Evolutionary conservation across 1,284 basidiomycete genomes (phyloP), one percentile per base, ranked within the genome.

Genomic region (Apiotrichum laibachii): DNA sequence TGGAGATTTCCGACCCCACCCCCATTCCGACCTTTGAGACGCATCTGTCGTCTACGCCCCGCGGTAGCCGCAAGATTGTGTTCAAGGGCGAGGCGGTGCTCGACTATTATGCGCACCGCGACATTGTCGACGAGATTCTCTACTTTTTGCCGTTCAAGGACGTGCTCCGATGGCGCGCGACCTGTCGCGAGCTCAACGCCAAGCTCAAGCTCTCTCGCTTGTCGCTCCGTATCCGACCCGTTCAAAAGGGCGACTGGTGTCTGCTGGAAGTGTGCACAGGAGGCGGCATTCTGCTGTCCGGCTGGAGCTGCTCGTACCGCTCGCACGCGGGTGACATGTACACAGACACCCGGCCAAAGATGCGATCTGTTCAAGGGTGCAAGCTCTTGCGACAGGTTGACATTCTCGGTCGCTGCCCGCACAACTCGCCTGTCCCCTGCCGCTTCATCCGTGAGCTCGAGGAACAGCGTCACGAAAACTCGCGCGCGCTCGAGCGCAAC

Each of bases 101-200:
- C 35, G 49, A 50, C 21, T 50, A 50, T 19, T 37, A 37, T 13
- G 19, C 34, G 15, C 18, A 39, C 49, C 49, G 35, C n/a, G n/a
- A 22, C 12, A 37, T 50, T 11, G 37, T 50, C 35, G 49, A 50
- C 34, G 49, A 50, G 21, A 39, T 50, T 18, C 49, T 50, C 49
- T 50, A 50, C 49, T 26, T 39, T 19, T 35, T 50, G 16, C 49
- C 35, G 19, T 50, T 39, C 37, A 18, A 15, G 10, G 49, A 50
- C 19, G n/a, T 50, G 21, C 37, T 50, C 2, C 49, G 34, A n/a
- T 50, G 49, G 35, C 49, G 49, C 11, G 49, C 35, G 22, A 50
- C 49, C 2, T 50, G 49, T 10, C 34, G 37, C 11, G 49, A 50
- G 49, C 49, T 50, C 11, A 35, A 39, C 49, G 16, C 35, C 8